Percentiles rank a stretch among this genome's conserved stretches.
Evolutionary conservation across 1,139 yeast genomes (phyloP).

Genomic region (Yamadazyma diddensiae): DNA sequence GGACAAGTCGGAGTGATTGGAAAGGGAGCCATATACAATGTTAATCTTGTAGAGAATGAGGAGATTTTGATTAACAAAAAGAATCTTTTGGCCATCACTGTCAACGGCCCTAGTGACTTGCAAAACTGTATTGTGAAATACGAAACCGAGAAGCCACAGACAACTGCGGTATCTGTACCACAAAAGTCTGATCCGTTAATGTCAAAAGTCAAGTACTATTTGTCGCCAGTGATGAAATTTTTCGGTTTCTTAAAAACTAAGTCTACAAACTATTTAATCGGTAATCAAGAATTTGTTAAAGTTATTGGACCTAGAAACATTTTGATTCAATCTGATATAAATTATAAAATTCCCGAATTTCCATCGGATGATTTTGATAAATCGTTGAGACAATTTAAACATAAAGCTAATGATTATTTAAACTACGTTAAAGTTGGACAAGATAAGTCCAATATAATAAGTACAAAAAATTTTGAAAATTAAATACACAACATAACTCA

Average conservation of each 20-base stretch:
- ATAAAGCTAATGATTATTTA: slow-evolving; percentile 38
- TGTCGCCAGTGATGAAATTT: slow-evolving; percentile 2
- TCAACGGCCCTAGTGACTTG: slow-evolving; percentile 49
- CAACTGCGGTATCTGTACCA: too few relatives aligned
- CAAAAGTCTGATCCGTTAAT: too few relatives aligned
- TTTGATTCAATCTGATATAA: slow-evolving; percentile 41
- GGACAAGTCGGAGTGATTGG: slow-evolving; percentile 60
- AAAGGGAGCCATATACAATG: slow-evolving; percentile 51
- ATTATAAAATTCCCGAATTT: slow-evolving; percentile 13
- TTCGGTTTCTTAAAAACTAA: slow-evolving; percentile 4
- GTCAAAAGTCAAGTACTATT: too few relatives aligned
- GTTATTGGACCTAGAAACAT: slow-evolving; percentile 57
- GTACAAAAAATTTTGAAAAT: slow-evolving; percentile 36
- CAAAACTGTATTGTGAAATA: slow-evolving; percentile 34
- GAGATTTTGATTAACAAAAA: slow-evolving; percentile 46
- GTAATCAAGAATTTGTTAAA: slow-evolving; percentile 41
- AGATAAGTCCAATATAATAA: slow-evolving; percentile 14
- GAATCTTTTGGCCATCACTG: slow-evolving; percentile 50
- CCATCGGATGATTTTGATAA: slow-evolving; percentile 12
- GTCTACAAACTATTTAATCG: slow-evolving; percentile 23
- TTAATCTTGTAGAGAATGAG: slow-evolving; percentile 45
- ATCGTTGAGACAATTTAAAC: slow-evolving; percentile 10
- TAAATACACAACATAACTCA: slow-evolving; percentile 1
- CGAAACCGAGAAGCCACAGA: too few relatives aligned
- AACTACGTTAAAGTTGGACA: slow-evolving; percentile 19